Base-by-base conservation (phyloP, 495 filamentous ascomycete species). In the Cladorrhinum samala region DNA sequence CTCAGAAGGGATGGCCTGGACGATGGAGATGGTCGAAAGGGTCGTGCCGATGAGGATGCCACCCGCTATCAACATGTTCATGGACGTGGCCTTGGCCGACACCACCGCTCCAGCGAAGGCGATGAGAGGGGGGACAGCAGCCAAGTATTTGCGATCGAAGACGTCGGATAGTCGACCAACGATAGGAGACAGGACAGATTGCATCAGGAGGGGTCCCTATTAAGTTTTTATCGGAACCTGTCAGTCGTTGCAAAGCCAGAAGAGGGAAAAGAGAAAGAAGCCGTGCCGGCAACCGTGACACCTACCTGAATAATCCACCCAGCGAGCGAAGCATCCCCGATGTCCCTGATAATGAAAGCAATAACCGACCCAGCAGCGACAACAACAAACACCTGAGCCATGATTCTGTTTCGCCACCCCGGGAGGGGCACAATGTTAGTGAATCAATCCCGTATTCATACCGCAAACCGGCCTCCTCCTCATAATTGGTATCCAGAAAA, bases 161-260 rank as follows among this genome's bases (percentile, higher is more conserved):
- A 80, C 75, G 56, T 82, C 77, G 3, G 77, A 80, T 18, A 82
- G 68, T 9, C 77, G 72, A 8, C 77, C 77, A 2, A 81, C 65
- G 45, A 80, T 69, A 6, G 77, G 78, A 0, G 74, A 80, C 3
- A 82, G 66, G 1, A 80, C 76, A 25, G 64, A 66, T 58, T 81
- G 79, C 68, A 78, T 77, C 8, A 80, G 67, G 1, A 82, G 68
- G 0, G 78, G 79, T 3, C 77, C 72, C 63, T 76, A 19, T 18
- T 37, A 50, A 62, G 50, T 3, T 23, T n/a, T 19, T n/a, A n/a
- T 19, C n/a, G n/a, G n/a, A n/a, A n/a, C n/a, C n/a, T 13, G 20
- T 6, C n/a, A 33, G 9, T 18, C 0, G 16, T 40, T 27, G 25
- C 6, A 40, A 36, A 44, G 30, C 14, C 30, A 37, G 14, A 37